Base-by-base conservation (phyloP, 2,329 filamentous ascomycete genomes). In the Nigrospora osmanthi region DNA sequence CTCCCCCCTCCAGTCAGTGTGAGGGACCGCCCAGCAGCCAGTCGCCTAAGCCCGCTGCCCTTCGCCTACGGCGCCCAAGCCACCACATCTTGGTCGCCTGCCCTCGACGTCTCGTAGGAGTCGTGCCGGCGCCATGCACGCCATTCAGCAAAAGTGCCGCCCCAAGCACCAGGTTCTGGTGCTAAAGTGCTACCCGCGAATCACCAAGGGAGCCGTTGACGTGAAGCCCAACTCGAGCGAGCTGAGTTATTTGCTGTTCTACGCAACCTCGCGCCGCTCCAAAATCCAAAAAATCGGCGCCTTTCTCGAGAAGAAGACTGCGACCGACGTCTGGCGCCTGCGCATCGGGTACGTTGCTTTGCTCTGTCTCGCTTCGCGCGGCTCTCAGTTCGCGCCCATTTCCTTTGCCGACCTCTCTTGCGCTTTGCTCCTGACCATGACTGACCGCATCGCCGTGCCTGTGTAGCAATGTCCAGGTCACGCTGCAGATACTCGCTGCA, bases 91-190 rank as follows among this genome's bases (percentile, higher is more conserved):
- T 40, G 11, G 11, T 40, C 13, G 11, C 40, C 28, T 39, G 45
- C 40, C 47, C 46, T 47, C 39, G 36, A 28, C 43, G 41, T 47
- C 43, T 40, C 41, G 19, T 44, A 43, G 50, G 31, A 15, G 30
- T 5, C 49, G 53, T 51, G 45, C 49, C 55, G 55, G 49, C 63
- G 59, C 57, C 49, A 85, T 85, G 81, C 75, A 84, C 60, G 73
- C 80, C 60, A 72, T 84, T 51, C 73, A 80, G 66, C 75, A 83
- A 58, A 81, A 74, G 66, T 83, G 80, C 67, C 88, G 91, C 49
- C 91, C 93, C 28, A 97, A 96, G 73, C 93, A 98, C 70, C 91
- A 97, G 76, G 87, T 96, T 56, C 75, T 97, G 49, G 85, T 96
- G 54, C 79, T 96, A 53, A 96, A 95, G 71, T 97, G 91, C 73